Conservation (phyloP, 768 basidiomycete genomes). For the Boletus rex-veris region DNA sequence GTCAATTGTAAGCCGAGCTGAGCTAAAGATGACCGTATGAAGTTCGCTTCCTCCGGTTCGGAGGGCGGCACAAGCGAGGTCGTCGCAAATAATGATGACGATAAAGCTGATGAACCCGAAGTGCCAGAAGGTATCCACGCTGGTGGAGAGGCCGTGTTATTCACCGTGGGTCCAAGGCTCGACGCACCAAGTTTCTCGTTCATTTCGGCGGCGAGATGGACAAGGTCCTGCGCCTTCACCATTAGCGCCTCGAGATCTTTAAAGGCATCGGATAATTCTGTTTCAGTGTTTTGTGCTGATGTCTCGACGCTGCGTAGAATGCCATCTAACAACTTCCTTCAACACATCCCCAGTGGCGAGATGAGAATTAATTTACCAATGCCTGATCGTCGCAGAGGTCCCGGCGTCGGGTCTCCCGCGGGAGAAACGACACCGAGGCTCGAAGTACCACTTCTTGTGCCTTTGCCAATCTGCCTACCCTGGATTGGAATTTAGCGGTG, state of each 20-base stretch:
- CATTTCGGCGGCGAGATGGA: conserved; percentile 81
- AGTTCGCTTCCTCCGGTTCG: conserved; percentile 79
- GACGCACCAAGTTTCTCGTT: conserved; percentile 72
- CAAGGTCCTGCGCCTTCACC: conserved; percentile 92
- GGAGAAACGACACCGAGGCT: conserved; percentile 20
- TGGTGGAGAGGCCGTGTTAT: conserved; percentile 2
- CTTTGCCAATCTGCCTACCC: conserved; percentile 32
- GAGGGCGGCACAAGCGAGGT: conserved; percentile 37
- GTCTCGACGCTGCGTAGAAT: conserved; percentile 76
- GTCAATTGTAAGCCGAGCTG: conserved; percentile 81
- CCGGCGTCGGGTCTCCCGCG: conserved; percentile 14
- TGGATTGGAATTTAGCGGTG: conserved; percentile 7
- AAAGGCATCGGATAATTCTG: conserved; percentile 70
- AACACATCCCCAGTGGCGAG: neutral
- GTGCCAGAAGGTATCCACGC: conserved; percentile 15
- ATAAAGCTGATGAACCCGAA: conserved; percentile 19
- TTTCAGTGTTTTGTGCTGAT: conserved; percentile 58
- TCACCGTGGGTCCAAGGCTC: conserved; percentile 7
- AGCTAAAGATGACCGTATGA: conserved; percentile 85
- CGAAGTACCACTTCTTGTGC: conserved; percentile 17
- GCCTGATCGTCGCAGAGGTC: conserved; percentile 22
- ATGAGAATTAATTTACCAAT: conserved; percentile 23
- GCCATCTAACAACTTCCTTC: conserved; percentile 52
- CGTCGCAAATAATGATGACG: conserved; percentile 25
- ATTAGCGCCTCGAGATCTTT: conserved; percentile 87